Evolutionary conservation across 2,329 filamentous ascomycete genomes (phyloP).

Genomic region (Aspergillus pseudotamarii): DNA sequence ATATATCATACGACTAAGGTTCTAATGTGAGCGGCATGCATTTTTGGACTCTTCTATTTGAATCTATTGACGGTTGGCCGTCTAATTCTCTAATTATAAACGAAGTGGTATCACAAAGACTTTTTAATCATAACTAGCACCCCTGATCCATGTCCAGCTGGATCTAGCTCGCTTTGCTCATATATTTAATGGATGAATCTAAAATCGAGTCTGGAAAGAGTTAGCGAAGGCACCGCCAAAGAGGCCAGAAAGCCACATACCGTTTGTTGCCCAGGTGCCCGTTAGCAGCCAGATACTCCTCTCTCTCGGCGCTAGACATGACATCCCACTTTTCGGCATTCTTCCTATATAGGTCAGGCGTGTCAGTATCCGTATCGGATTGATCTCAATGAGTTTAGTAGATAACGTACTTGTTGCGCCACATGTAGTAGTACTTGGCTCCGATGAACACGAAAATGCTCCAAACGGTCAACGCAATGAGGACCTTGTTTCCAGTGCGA

Average conservation of each 20-base stretch:
- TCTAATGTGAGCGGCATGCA: neutral
- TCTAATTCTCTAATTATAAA: neutral
- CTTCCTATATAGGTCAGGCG: constrained; percentile 22
- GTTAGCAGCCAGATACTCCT: constrained; percentile 42
- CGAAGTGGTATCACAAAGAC: constrained; percentile 2
- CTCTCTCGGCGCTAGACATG: constrained; percentile 43
- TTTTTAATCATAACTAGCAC: neutral
- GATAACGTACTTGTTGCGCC: constrained; percentile 42
- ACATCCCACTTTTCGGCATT: constrained; percentile 42
- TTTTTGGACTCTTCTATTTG: neutral
- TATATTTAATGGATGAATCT: constrained; percentile 36
- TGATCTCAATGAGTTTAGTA: neutral
- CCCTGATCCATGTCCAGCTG: constrained; percentile 7
- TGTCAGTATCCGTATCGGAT: neutral
- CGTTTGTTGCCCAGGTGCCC: constrained; percentile 50
- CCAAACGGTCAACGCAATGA: constrained; percentile 56
- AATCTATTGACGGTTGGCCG: neutral
- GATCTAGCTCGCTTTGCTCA: neutral
- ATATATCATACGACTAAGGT: neutral
- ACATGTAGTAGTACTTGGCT: constrained; percentile 44
- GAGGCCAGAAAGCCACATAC: constrained; percentile 15
- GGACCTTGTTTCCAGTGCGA: constrained; percentile 59
- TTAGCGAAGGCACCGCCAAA: neutral
- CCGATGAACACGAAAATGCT: constrained; percentile 54
- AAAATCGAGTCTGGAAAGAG: constrained; percentile 39